phyloP scores from a whole-genome alignment of 352 stramenopile species.

The Phytophthora cryptogea region DNA sequence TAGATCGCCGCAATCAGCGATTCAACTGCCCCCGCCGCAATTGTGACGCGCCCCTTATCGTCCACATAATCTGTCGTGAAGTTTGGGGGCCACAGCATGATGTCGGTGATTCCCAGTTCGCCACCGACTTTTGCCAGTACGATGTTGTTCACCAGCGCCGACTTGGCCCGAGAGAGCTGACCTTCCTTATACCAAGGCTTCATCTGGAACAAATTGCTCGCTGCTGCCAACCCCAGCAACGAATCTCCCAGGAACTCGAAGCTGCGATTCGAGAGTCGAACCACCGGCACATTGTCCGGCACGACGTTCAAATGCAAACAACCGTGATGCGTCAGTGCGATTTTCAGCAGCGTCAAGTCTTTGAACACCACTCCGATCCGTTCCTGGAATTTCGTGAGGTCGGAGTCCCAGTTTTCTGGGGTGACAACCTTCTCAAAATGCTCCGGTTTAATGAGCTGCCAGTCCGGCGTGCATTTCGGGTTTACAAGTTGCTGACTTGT shows the following conservation, averaged over 20 bases:
- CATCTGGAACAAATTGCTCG: constrained; percentile 77
- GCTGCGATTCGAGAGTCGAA: constrained; percentile 79
- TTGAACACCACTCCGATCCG: constrained; percentile 67
- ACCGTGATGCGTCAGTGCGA: constrained; percentile 78
- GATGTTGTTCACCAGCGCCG: constrained; percentile 75
- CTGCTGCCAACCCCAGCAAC: constrained; percentile 60
- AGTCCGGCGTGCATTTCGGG: constrained; percentile 40
- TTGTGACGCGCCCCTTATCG: constrained; percentile 59
- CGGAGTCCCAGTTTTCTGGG: constrained; percentile 51
- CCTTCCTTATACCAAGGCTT: constrained; percentile 72
- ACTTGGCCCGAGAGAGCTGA: constrained; percentile 71
- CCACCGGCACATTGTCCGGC: constrained; percentile 39
- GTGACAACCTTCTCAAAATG: constrained; percentile 54
- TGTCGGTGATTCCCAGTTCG: constrained; percentile 55
- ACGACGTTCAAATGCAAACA: constrained; percentile 49
- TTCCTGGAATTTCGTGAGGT: constrained; percentile 53
- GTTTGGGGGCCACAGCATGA: constrained; percentile 60
- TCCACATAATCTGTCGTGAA: constrained; percentile 39
- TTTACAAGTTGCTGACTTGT: constrained; percentile 34
- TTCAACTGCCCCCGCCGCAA: constrained; percentile 75
- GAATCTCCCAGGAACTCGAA: constrained; percentile 86
- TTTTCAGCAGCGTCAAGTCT: constrained; percentile 60
- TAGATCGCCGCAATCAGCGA: constrained; percentile 80
- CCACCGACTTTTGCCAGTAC: constrained; percentile 66
- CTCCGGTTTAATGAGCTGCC: constrained; percentile 57